Evolutionary conservation across 768 basidiomycete genomes (phyloP), one percentile per base, ranked within the genome.

Genomic region (Lactifluus pinguis): DNA sequence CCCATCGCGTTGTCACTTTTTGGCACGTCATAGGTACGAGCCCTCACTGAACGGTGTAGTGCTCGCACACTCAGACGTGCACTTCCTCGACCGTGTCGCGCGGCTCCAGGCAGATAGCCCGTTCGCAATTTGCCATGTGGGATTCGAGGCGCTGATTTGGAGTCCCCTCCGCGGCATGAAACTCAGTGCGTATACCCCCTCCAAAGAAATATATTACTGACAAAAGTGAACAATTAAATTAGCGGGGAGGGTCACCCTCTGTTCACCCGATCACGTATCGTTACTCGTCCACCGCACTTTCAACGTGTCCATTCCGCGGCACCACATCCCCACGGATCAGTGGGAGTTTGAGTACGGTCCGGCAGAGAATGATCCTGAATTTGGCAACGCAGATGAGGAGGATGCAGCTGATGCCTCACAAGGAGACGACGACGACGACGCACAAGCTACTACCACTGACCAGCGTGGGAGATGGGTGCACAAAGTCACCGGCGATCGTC

Each of bases 251-350:
- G 80, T 97, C 54, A 95, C 83, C 68, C 77, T 97, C 19, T 94
- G 82, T 66, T 95, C 94, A 2, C 92, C 93, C 1, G 93, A 95
- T 69, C 95, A 98, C 67, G 78, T 97, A 55, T 91, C 93, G 1
- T 77, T 98, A 15, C 88, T 98, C 38, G 79, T 94, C 3, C 90
- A 94, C 67, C 83, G 85, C 29, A 97, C 91, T 6, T 98, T 97
- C 78, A 98, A 98, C 72, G 88, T 90, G 17, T 95, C 95, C 19
- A 94, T 98, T 72, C 94, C 95, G 2, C 83, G 89, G 58, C 83
- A 90, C 69, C 93, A 97, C 71, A 93, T 98, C 65, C 90, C 91
- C 3, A 77, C 75, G 30, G 85, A 87, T 36, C 72, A 80, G 61
- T 95, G 90, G 86, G 80, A 83, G 59, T 98, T 95, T 68, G 89